Base-by-base conservation (phyloP, 2,329 filamentous ascomycete species). In the Fusarium torreyae region DNA sequence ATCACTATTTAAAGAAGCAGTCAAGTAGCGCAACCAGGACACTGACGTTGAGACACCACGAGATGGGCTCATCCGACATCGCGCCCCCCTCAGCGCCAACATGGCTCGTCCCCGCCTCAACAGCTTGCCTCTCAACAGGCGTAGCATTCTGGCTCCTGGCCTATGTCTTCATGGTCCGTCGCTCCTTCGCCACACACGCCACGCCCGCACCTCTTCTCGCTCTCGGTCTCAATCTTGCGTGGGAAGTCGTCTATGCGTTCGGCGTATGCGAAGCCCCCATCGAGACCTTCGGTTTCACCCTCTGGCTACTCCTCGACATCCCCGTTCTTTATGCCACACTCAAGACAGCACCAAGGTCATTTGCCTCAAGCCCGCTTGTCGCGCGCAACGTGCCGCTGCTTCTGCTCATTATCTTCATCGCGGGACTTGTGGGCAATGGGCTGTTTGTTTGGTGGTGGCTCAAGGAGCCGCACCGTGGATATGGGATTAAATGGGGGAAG, bases 281-380 rank as follows among this genome's bases (percentile, higher is more conserved):
- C 11, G 85, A 87, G 69, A 76, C 76, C 14, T 66, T 76, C 17
- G 82, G 83, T 28, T 86, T 87, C 72, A 68, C 65, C 1, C 63
- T 82, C 50, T 87, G 86, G 85, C 77, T 87, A 33, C 42, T 85
- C 5, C 79, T 87, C 17, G 85, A 87, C 74, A 61, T 83, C 14
- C 79, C 79, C 4, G 77, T 88, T 33, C 74, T 87, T 13, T 84
- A 83, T 68, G 79, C 77, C 5, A 81, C 83, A 14, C 65, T 87
- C n/a, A 79, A 76, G 18, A 82, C 81, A 49, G 84, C 81, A 0
- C 76, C 75, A 5, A 63, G 78, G 17, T 85, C 85, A 15, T 86
- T 85, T 78, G 75, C 73, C 6, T 66, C 68, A 57, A 81, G 78
- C 22, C 80, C 81, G 0, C 76, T 81, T 20, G 75, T 87, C 7